Evolutionary conservation across 306 rosid genomes (phyloP).

Genomic region (Pterocarpus macrocarpus): DNA sequence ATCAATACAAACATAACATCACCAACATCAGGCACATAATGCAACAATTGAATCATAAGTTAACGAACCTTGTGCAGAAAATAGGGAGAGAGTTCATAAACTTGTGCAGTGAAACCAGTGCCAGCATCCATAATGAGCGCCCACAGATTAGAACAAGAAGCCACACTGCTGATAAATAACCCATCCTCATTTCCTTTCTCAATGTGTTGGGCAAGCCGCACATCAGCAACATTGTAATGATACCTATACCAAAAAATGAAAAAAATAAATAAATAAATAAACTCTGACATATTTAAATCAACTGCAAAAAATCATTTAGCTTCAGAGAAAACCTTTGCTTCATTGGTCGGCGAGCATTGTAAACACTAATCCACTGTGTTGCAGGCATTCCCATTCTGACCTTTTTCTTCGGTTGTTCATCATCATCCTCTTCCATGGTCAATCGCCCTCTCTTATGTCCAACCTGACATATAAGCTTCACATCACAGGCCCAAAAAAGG

Average conservation of each 20-base stretch:
- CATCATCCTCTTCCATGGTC: conserved; percentile 80
- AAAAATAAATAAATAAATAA: not conserved
- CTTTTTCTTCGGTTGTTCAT: conserved; percentile 92
- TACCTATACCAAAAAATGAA: conserved; percentile 60
- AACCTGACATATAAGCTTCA: conserved; percentile 78
- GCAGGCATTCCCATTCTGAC: conserved; percentile 90
- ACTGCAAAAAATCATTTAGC: conserved; percentile 12
- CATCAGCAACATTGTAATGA: conserved; percentile 93
- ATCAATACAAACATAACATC: conserved; percentile 21
- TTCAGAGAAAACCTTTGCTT: conserved; percentile 81
- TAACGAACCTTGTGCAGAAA: conserved; percentile 86
- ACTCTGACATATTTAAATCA: conserved; percentile 5
- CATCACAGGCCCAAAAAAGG: conserved; percentile 43
- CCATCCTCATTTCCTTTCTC: conserved; percentile 90
- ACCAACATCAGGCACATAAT: conserved; percentile 11
- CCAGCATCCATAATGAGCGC: conserved; percentile 98
- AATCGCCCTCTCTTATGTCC: conserved; percentile 91
- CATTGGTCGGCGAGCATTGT: conserved; percentile 92
- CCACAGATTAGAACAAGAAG: conserved; percentile 85
- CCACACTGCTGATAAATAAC: conserved; percentile 81
- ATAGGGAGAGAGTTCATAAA: conserved; percentile 73
- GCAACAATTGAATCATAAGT: conserved; percentile 19
- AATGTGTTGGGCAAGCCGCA: conserved; percentile 83
- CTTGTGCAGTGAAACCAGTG: conserved; percentile 83
- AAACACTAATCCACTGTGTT: conserved; percentile 93